A percentile compares a stretch with the other conserved stretches of the same genome.
Evolutionary conservation across 140 eudicot species (phyloP).

Genomic region (Bidens hawaiensis): DNA sequence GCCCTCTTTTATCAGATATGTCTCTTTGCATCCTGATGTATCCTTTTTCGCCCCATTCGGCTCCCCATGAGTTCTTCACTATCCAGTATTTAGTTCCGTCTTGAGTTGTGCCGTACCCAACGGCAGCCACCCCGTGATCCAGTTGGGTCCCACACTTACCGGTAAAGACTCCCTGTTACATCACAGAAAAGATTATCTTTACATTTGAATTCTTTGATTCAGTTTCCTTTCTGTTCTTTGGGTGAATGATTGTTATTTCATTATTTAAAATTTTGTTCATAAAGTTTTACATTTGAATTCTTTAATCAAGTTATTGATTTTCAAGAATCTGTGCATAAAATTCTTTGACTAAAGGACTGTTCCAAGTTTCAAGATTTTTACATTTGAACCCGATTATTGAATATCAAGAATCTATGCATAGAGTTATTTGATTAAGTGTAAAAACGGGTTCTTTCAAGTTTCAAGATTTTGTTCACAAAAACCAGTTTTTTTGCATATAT

Average conservation of each 20-base stretch:
- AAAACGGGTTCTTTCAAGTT: too few species aligned
- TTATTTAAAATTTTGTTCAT: slow-evolving; percentile 4
- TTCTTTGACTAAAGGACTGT: not conserved
- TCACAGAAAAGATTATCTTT: not conserved
- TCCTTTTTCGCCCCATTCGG: slow-evolving; percentile 60
- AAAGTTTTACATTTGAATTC: not conserved
- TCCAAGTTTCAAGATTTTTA: slow-evolving; percentile 4
- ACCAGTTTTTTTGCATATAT: not conserved
- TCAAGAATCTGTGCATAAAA: not conserved
- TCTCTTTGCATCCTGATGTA: slow-evolving; percentile 42
- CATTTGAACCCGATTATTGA: too few species aligned
- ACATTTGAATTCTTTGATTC: not conserved
- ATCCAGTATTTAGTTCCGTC: slow-evolving; percentile 51
- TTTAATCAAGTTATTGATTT: too few species aligned
- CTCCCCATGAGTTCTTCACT: slow-evolving; percentile 55
- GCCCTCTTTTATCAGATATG: slow-evolving; percentile 34
- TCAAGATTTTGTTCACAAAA: not conserved
- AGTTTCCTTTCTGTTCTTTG: not conserved
- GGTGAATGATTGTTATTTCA: not conserved
- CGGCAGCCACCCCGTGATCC: slow-evolving; percentile 48
- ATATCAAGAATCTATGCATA: not conserved
- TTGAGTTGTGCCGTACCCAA: slow-evolving; percentile 37
- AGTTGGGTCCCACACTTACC: slow-evolving; percentile 42
- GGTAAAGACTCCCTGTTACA: slow-evolving; percentile 43
- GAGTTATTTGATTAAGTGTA: not conserved